Base-by-base conservation (phyloP, 1,139 yeast genomes). In the Chernovozyma aurita region DNA sequence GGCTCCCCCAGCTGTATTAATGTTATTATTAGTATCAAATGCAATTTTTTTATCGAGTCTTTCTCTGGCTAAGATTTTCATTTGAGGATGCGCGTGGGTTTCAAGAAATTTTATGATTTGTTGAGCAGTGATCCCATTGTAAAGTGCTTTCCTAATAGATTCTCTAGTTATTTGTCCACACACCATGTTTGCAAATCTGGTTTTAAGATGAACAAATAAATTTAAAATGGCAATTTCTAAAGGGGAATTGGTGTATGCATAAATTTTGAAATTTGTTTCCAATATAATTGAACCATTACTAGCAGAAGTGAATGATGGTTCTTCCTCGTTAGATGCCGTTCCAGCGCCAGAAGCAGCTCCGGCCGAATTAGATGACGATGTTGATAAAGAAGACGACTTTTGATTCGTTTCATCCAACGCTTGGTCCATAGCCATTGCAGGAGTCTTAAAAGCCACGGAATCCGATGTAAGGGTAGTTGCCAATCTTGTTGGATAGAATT, bases 191-290 rank as follows among this genome's bases (percentile, higher is more conserved):
- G 92, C 73, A 57, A 90, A 94, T 41, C 98, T 68, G 0, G 95
- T 76, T 48, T 78, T 81, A 41, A 94, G 63, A 50, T 85, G 92
- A 13, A 87, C 95, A 61, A 92, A 92, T 31, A 92, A 59, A 52
- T 88, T 86, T 37, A 94, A 65, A 41, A 94, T 85, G 11, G 98
- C 97, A 45, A 92, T 90, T 59, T 94, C 97, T 41, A 92, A 68
- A 2, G 98, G 97, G 1, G 97, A 88, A 43, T 87, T 85, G 2
- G 98, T 90, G 55, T 92, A 92, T 29, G 98, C 95, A 52, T 92
- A 92, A 3, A 94, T 53, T 50, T 94, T 85, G 67, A 87, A 92
- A 59, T 92, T 92, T 0, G 99, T 92, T 57, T 92, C 99, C 30
- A 94, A 71, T 42, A 92, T 85, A 40, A 92, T 72, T 18, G 94